Evolutionary conservation across 352 stramenopile species (phyloP), one percentile per base, ranked within the genome.

Genomic region (Pythium utonaiense): DNA sequence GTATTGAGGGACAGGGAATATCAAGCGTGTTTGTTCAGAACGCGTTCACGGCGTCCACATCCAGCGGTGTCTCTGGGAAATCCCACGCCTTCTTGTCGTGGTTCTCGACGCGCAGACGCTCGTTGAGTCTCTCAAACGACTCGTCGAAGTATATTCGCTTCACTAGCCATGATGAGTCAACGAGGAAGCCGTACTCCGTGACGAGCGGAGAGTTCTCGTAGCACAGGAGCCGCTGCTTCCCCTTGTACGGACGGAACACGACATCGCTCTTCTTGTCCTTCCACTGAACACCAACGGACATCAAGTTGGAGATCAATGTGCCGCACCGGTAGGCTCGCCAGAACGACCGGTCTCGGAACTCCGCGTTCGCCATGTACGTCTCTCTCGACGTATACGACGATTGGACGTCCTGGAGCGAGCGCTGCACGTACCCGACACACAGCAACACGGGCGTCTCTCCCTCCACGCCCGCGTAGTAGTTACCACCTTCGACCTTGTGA

Each of bases 381-480:
- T 33, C 31, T 34, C 52, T 30, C 17, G n/a, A 21, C 17, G 12
- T 33, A 36, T 52, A 21, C 17, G n/a, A 19, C 17, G 3, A n/a
- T n/a, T n/a, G 16, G 24, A 57, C 16, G 14, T 63, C 57, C 9
- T 52, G 34, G 17, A 63, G 57, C 34, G 44, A 28, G 2, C 57
- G 47, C 47, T 57, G 17, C 25, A 31, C 40, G 40, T 57, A 58
- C 33, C 48, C 45, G n/a, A 64, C 57, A 12, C 57, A 64, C 38
- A 45, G 38, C 19, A 64, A 30, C 25, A 48, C 3, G 9, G 17
- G 33, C 21, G 22, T 27, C 16, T 31, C 48, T 19, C 5, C 7
- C 47, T n/a, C 3, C 28, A 22, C 21, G 19, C 41, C 34, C 17
- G 21, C 25, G 44, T 64, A 64, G 49, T 53, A 64, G 38, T 64